phyloP scores from a whole-genome alignment of 2,329 filamentous ascomycete species.

The Whalleya microplaca region DNA sequence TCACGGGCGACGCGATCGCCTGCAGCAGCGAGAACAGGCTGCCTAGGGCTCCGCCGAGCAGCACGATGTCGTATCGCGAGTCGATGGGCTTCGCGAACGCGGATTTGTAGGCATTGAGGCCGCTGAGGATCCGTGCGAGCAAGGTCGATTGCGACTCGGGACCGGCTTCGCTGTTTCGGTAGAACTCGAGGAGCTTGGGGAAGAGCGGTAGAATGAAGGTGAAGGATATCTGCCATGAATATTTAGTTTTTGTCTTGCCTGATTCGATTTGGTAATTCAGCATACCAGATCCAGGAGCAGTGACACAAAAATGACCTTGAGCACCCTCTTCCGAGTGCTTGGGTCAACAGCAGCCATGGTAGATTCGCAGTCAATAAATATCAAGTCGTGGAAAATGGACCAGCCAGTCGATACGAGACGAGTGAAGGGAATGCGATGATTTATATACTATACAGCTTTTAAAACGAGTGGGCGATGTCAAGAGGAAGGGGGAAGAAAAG shows the following conservation, averaged over 20 bases:
- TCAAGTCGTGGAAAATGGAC: slow-evolving; percentile 19
- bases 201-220: slow-evolving; percentile 98
- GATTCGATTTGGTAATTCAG: slow-evolving; percentile 10
- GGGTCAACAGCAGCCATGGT: slow-evolving; percentile 40
- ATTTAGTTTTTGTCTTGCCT: slow-evolving; percentile 13
- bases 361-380: neutral
- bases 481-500: neutral
- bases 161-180: slow-evolving; percentile 77
- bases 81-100: slow-evolving; percentile 91
- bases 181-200: slow-evolving; percentile 93
- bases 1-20: slow-evolving; percentile 88
- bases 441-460: neutral
- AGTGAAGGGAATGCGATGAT: neutral
- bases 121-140: slow-evolving; percentile 77
- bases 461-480: neutral
- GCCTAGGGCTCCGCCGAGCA: slow-evolving; percentile 90
- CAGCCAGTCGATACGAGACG: slow-evolving; percentile 19
- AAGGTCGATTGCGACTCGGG: slow-evolving; percentile 53
- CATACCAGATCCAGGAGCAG: slow-evolving; percentile 86
- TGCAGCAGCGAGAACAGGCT: slow-evolving; percentile 91
- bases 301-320: slow-evolving; percentile 87
- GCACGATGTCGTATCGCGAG: slow-evolving; percentile 93
- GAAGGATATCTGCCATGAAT: slow-evolving; percentile 77
- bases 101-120: slow-evolving; percentile 93
- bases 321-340: slow-evolving; percentile 72